phyloP scores from a whole-genome alignment of 805 yeast species.

The Dipodascus albidus region DNA sequence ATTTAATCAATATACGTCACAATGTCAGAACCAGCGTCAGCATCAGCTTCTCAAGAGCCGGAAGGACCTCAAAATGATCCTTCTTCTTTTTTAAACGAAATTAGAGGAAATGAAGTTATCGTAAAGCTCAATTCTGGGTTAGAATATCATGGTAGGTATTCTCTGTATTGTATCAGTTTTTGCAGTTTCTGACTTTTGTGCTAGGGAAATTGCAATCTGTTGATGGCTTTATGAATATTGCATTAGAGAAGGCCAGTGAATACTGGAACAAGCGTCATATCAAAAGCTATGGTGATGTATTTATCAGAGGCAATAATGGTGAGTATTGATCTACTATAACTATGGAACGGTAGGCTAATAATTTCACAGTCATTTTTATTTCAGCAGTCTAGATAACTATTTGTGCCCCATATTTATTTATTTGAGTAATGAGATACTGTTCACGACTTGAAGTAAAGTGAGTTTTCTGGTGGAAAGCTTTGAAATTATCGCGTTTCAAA shows the following conservation, averaged over 20 bases:
- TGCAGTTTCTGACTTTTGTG: neutral
- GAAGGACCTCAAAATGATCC: conserved; percentile 33
- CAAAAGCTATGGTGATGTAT: conserved; percentile 61
- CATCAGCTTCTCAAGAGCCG: neutral
- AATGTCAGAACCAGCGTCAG: neutral
- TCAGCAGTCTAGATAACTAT: conserved; percentile 1
- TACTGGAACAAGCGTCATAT: conserved; percentile 37
- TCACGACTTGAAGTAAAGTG: neutral
- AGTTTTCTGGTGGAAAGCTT: neutral
- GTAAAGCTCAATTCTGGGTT: conserved; percentile 84
- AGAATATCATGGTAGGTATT: conserved; percentile 52
- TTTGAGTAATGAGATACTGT: neutral
- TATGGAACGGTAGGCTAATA: conserved; percentile 3
- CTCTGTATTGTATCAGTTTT: neutral
- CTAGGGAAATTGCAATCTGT: conserved; percentile 52
- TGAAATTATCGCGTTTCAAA: neutral
- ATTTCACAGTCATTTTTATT: conserved; percentile 10
- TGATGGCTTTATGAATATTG: conserved; percentile 95
- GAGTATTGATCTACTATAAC: too few relatives aligned
- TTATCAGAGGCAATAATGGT: conserved; percentile 81
- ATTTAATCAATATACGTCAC: too few relatives aligned
- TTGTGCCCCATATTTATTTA: neutral
- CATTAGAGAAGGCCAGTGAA: conserved; percentile 69
- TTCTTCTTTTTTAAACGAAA: conserved; percentile 65
- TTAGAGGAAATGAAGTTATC: conserved; percentile 67